phyloP scores from a whole-genome alignment of 2,329 filamentous ascomycete genomes.

The Fusarium caatingaense region DNA sequence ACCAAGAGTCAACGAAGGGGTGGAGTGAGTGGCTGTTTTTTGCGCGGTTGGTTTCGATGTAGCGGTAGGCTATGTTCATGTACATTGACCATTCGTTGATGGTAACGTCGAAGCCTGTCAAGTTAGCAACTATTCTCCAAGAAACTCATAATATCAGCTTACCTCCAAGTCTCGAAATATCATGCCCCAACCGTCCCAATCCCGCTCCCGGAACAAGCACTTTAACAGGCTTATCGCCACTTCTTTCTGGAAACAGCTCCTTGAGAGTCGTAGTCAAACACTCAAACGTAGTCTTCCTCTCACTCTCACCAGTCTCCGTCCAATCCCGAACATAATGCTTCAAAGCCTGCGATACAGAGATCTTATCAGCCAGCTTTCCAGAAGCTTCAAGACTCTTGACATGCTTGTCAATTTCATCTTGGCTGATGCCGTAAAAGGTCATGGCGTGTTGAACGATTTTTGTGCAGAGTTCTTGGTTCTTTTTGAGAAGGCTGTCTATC shows the following conservation, averaged over 20 bases:
- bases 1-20: constrained; percentile 68
- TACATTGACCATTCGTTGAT: constrained; percentile 69
- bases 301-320: constrained; percentile 59
- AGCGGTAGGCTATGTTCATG: constrained; percentile 66
- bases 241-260: constrained; percentile 47
- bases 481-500: constrained; percentile 55
- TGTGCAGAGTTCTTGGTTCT: constrained; percentile 60
- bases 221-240: constrained; percentile 42
- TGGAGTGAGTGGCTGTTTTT: constrained; percentile 51
- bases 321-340: constrained; percentile 70
- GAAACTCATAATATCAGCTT: not conserved
- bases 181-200: constrained; percentile 63
- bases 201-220: constrained; percentile 66
- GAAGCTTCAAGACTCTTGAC: constrained; percentile 53
- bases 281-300: constrained; percentile 57
- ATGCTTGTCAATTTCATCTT: constrained; percentile 59
- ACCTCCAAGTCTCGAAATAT: constrained; percentile 59
- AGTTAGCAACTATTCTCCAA: not conserved
- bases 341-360: constrained; percentile 63
- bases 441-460: constrained; percentile 59
- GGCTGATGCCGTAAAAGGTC: constrained; percentile 58
- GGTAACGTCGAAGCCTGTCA: constrained; percentile 61
- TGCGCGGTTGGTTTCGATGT: constrained; percentile 52
- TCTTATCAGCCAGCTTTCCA: constrained; percentile 56
- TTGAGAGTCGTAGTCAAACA: constrained; percentile 53